phyloP scores from a whole-genome alignment of 2,329 filamentous ascomycete genomes.

The Nigrospora osmanthi region DNA sequence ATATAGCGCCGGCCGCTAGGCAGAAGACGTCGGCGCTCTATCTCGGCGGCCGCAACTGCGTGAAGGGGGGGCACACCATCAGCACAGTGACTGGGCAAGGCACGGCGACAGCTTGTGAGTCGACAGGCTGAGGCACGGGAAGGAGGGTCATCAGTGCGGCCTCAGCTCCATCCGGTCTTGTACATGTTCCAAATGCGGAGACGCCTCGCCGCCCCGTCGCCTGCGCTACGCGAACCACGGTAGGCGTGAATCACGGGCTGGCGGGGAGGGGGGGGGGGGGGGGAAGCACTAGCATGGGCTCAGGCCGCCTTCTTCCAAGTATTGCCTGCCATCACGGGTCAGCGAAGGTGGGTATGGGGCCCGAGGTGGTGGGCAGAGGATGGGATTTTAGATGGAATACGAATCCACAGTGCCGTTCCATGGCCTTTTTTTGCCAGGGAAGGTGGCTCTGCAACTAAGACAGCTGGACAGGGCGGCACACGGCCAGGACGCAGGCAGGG shows the following conservation, averaged over 20 bases:
- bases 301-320: not conserved
- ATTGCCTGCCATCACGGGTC: not conserved
- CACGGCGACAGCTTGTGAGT: slow-evolving; percentile 16
- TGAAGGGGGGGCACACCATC: no score
- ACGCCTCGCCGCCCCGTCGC: slow-evolving; percentile 5
- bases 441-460: not conserved
- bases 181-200: slow-evolving; percentile 11
- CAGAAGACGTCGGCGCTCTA: slow-evolving; percentile 8
- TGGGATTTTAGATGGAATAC: not conserved
- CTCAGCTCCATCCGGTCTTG: slow-evolving; percentile 5
- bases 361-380: not conserved
- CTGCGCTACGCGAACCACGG: slow-evolving; percentile 6
- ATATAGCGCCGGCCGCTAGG: slow-evolving; percentile 16
- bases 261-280: not conserved
- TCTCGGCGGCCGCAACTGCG: not conserved
- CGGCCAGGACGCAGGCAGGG: not conserved
- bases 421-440: not conserved
- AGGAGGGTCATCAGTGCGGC: slow-evolving; percentile 20
- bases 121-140: slow-evolving; percentile 8
- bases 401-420: not conserved
- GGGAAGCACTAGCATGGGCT: not conserved
- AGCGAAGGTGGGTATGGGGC: not conserved
- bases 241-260: slow-evolving; percentile 11
- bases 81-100: no score
- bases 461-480: not conserved